Conservation (phyloP, 352 stramenopile genomes). For the Pythium monospermum region DNA sequence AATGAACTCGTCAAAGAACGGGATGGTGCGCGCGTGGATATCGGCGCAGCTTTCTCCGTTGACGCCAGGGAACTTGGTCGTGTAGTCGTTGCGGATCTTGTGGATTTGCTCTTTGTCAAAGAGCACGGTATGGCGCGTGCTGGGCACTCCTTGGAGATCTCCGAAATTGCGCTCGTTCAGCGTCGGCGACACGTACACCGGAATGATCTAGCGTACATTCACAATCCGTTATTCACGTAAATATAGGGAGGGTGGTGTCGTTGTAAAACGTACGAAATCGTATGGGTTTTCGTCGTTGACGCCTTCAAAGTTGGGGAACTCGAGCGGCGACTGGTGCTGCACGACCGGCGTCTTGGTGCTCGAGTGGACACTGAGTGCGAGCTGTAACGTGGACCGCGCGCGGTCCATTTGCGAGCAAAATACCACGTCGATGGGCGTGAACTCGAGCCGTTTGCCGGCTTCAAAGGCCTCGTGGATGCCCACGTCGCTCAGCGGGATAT, state of each 20-base stretch:
- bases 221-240: too few relatives aligned
- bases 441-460: conserved; percentile 65
- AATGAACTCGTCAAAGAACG: conserved; percentile 78
- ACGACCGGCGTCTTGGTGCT: conserved; percentile 81
- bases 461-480: conserved; percentile 82
- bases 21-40: conserved; percentile 69
- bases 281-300: conserved; percentile 76
- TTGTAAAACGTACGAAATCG: conserved; percentile 64
- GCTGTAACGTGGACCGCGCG: conserved; percentile 65
- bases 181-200: conserved; percentile 72
- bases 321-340: conserved; percentile 67
- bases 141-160: conserved; percentile 75
- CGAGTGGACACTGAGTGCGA: conserved; percentile 74
- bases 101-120: conserved; percentile 72
- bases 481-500: conserved; percentile 74
- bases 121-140: conserved; percentile 59
- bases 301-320: conserved; percentile 57
- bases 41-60: conserved; percentile 82
- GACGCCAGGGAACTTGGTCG: conserved; percentile 66
- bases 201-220: conserved; percentile 47
- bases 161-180: conserved; percentile 85
- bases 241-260: too few relatives aligned
- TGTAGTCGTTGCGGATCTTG: conserved; percentile 79
- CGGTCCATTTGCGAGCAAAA: conserved; percentile 87
- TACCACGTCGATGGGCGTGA: conserved; percentile 75